Evolutionary conservation across 371 early-diverging fungal genomes (phyloP), one percentile per base, ranked within the genome.

Genomic region (Conidiobolus coronatus): DNA sequence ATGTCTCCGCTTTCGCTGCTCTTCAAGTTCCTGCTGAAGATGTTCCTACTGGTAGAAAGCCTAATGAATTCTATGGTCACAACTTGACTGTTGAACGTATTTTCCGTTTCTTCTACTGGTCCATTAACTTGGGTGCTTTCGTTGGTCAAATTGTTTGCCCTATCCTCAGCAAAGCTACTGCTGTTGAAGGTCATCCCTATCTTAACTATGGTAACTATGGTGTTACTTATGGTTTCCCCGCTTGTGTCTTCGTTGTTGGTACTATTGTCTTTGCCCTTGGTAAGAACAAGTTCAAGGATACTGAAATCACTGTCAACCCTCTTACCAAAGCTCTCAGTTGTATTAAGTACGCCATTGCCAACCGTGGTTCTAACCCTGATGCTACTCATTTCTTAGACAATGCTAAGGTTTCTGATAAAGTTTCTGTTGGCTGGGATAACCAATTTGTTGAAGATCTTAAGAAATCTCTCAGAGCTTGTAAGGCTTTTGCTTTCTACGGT

Each of bases 61-160:
- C n/a, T n/a, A 52, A 50, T 29, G 50, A 55, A 22, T 50, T 60
- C 38, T 33, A 50, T 9, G 60, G 62, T 37, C 59, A 62, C n/a
- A 63, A 59, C 46, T 53, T 70, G 49, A 70, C 70, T 0, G 55
- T 67, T 13, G 68, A 70, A 55, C 60, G 64, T 47, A 60, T 71
- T 41, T 78, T 78, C 61, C 64, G 65, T 43, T 66, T 66, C 56
- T 86, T 86, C 55, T 90, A 86, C 62, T 78, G 79, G 70, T 68
- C 77, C 43, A 79, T 91, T 54, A 86, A 86, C 50, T 48, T 76
- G 42, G 85, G 89, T 23, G 67, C 77, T 2, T 41, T 49, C 23
- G 9, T 35, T 9, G 49, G 49, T 21, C 40, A 40, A 33, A 17
- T 52, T 35, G 50, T 64, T 36, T 60, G 56, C 8, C 57, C 61